Evolutionary conservation across 106 monocot genomes (phyloP), one percentile per base, ranked within the genome.

Genomic region (Dioscorea dumetorum): DNA sequence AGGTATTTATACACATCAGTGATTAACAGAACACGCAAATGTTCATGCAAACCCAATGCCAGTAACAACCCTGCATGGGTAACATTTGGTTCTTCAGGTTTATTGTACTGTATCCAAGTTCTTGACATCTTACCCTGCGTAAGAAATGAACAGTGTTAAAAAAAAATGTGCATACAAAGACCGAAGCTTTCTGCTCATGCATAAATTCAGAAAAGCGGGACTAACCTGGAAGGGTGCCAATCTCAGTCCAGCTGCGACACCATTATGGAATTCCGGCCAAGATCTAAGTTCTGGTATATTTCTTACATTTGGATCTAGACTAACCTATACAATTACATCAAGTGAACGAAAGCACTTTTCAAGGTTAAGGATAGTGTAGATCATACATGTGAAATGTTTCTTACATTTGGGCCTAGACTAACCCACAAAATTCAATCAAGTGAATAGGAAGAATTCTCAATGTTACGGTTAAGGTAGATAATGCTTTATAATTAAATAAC

Each of bases 261-360:
- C 95, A 87, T 97, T 97, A 65, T 97, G 95, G 71, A 97, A 97
- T 53, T 97, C 91, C 51, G 95, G 86, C 95, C 95, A 97, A 57
- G 87, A 82, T 51, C 67, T 82, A 49, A 91, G 78, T 68, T 92
- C 95, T 21, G 87, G 74, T 24, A 97, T 76, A 68, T 67, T 97
- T 78, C 95, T 74, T 59, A 84, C 54, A 76, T 86, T 91, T 62
- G 91, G 86, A 67, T 97, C 95, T 61, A 97, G 64, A 81, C 92
- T 97, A 66, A 97, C 89, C 95, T 97, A 60, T 18, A n/a, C 1
- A 70, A 41, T 41, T 41, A 41, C 3, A 41, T 41, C 10, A 31
- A 63, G 41, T 41, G 15, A n/a, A 62, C 15, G 65, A 61, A 32
- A 48, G 21, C 2, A 2, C 41, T 8, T 41, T 41, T 41, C 5